These are phyloP conservation scores for Lentinula detonsa DNA, from an alignment of 768 basidiomycete genomes.

Conservation along the genomic window DNA sequence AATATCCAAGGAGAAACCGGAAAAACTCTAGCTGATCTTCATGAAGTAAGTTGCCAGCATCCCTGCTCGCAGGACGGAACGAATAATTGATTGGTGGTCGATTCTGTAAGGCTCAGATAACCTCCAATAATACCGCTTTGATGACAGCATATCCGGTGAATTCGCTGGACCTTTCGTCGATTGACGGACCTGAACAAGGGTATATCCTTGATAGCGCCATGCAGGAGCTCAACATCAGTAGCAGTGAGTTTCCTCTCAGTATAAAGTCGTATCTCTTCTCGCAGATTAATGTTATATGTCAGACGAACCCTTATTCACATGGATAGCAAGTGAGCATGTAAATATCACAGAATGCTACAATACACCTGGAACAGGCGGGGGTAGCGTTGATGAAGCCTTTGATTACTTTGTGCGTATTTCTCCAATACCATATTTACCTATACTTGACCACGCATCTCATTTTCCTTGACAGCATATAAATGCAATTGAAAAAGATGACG, in stretches of 20 bases:
- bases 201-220: slow-evolving; percentile 1
- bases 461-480: not conserved
- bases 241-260: not conserved
- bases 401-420: not conserved
- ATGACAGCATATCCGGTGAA: not conserved
- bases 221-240: not conserved
- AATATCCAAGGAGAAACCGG: not conserved
- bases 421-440: not conserved
- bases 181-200: not conserved
- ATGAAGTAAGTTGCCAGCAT: not conserved
- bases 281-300: not conserved
- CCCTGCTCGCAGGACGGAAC: not conserved
- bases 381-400: not conserved
- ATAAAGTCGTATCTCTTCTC: not conserved
- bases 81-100: not conserved
- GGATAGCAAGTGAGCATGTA: not conserved
- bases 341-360: not conserved
- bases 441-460: not conserved
- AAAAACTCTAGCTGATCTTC: not conserved
- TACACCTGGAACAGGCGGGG: not conserved
- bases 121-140: not conserved
- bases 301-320: slow-evolving; percentile 4
- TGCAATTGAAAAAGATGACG: slow-evolving; percentile 7
- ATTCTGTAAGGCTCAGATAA: not conserved
- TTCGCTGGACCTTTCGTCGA: not conserved